These are phyloP conservation scores for Aspergillus terreus DNA, from an alignment of 2,329 filamentous ascomycete genomes.

Conservation along the genomic window DNA sequence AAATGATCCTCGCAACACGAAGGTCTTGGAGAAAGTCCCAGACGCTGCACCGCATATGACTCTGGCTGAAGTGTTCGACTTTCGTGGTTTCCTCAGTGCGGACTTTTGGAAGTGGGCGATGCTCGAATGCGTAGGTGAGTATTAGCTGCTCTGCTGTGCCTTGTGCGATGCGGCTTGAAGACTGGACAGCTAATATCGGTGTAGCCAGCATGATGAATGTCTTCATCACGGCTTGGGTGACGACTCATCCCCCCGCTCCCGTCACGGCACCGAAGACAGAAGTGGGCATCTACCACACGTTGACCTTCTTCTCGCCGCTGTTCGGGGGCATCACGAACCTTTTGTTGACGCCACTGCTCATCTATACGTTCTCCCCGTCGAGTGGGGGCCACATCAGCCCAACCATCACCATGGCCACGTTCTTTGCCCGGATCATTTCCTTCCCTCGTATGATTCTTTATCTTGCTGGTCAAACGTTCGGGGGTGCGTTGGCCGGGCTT, in stretches of 20 bases:
- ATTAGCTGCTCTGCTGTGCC: not conserved
- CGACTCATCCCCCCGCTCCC: conserved; percentile 15
- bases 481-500: conserved; percentile 44
- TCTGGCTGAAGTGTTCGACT: conserved; percentile 31
- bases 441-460: conserved; percentile 49
- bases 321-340: conserved; percentile 40
- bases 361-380: conserved; percentile 48
- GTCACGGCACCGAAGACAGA: conserved; percentile 13
- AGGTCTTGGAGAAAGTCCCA: conserved; percentile 30
- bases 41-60: conserved; percentile 43
- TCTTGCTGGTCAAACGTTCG: conserved; percentile 43
- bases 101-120: conserved; percentile 42
- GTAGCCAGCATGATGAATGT: conserved; percentile 25
- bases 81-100: conserved; percentile 29
- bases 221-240: conserved; percentile 22
- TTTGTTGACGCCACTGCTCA: conserved; percentile 45
- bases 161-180: not conserved
- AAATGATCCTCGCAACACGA: conserved; percentile 25
- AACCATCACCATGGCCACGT: conserved; percentile 51
- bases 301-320: conserved; percentile 27
- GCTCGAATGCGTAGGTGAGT: conserved; percentile 37
- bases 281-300: conserved; percentile 26
- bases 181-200: too few relatives aligned
- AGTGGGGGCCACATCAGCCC: conserved; percentile 54
- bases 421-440: conserved; percentile 49